Base-by-base conservation (phyloP, 2,329 filamentous ascomycete species). In the Botrytis squamosa region DNA sequence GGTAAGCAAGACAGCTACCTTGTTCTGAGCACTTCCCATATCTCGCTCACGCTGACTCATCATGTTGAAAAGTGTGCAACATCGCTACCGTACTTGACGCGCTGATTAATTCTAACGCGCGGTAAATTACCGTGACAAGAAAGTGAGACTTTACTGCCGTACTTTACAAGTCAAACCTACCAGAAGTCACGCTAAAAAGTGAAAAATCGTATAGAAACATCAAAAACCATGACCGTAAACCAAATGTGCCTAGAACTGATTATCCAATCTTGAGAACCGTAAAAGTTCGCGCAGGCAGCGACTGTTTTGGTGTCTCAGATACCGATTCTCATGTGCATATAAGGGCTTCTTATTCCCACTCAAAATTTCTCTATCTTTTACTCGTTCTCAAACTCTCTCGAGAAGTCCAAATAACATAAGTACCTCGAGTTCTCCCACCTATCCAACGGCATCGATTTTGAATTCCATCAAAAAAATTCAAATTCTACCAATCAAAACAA, bases 41-140 rank as follows among this genome's bases (percentile, higher is more conserved):
- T 29, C 52, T 57, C n/a, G n/a, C 52, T 1, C n/a, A n/a, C 14
- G 52, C 52, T 57, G 52, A 57, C 14, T 29, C 14, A 29, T 18
- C 14, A 8, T 2, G 3, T 57, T 8, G 0, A 29, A 29, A 18
- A 57, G 14, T 33, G 9, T 8, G 14, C 3, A 0, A 7, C 5
- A 57, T 18, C n/a, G 52, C n/a, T 57, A 29, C 52, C 6, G 14
- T 57, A 57, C 14, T 18, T 57, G 3, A 29, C 12, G 52, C 14
- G 6, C 16, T 29, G n/a, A 29, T 8, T 8, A 3, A 29, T 33
- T 6, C 16, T 57, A 29, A 57, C 14, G n/a, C n/a, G 52, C 52
- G 52, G 1, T 29, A 18, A 18, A 29, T 33, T 14, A 33, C 52
- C 52, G 52, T 57, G n/a, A 57, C 16, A 29, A 18, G n/a, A 2